Conservation (phyloP, 768 basidiomycete genomes). For the Termitomyces titanicus region DNA sequence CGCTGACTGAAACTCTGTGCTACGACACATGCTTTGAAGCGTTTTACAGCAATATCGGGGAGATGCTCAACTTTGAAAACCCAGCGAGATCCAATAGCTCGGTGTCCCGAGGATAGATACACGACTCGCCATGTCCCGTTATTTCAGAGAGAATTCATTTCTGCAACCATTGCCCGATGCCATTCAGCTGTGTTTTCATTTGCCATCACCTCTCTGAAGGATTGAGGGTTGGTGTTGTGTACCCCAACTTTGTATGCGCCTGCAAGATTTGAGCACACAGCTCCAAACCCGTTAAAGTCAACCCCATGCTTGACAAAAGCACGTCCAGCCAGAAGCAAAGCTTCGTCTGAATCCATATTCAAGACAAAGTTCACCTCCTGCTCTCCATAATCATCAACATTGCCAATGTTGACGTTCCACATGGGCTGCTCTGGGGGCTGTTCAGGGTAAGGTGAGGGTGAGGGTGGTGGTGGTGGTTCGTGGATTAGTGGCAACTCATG, state of each 20-base stretch:
- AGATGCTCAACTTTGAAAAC: slow-evolving; percentile 40
- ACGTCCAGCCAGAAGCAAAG: neutral
- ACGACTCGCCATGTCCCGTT: slow-evolving; percentile 34
- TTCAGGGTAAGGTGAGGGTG: neutral
- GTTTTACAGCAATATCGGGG: slow-evolving; percentile 31
- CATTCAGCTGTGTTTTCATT: slow-evolving; percentile 19
- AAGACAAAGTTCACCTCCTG: neutral
- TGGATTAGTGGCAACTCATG: neutral
- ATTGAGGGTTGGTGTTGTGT: slow-evolving; percentile 1
- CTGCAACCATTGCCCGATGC: slow-evolving; percentile 23
- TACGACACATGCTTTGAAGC: slow-evolving; percentile 37
- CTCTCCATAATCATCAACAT: neutral
- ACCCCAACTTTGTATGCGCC: neutral
- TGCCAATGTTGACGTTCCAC: neutral
- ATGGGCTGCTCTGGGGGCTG: neutral
- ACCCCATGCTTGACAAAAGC: neutral
- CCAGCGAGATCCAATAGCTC: slow-evolving; percentile 33
- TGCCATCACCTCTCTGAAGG: slow-evolving; percentile 18
- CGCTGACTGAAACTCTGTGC: slow-evolving; percentile 36
- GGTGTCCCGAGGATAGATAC: slow-evolving; percentile 25
- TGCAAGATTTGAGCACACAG: neutral
- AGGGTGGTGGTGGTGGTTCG: neutral
- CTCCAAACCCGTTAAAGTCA: neutral
- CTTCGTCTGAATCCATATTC: neutral
- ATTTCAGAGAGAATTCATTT: slow-evolving; percentile 20